A percentile compares a stretch with the other conserved stretches of the same genome.
Evolutionary conservation across 2,329 filamentous ascomycete species (phyloP).

Genomic region (Arthrinium phaeospermum): DNA sequence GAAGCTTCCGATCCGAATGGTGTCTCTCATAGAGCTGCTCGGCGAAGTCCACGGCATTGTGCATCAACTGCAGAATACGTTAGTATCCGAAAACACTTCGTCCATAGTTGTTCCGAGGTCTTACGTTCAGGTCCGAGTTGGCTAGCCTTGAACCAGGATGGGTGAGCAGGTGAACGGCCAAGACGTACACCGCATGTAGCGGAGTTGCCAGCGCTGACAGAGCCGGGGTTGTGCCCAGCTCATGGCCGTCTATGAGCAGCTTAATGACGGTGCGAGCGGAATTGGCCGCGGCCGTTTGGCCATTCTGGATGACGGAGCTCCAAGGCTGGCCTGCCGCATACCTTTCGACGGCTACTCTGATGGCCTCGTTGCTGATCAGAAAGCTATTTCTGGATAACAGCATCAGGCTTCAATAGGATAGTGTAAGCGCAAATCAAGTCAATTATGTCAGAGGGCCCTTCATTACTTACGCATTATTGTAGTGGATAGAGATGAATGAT

Average conservation of each 20-base stretch:
- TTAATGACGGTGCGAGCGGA: slow-evolving; percentile 20
- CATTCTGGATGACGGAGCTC: slow-evolving; percentile 22
- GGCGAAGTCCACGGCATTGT: slow-evolving; percentile 24
- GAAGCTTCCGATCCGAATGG: slow-evolving; percentile 19
- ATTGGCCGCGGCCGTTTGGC: slow-evolving; percentile 20
- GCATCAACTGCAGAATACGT: slow-evolving; percentile 18
- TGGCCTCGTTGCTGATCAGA: slow-evolving; percentile 21
- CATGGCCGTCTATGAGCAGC: slow-evolving; percentile 22
- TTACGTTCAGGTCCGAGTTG: slow-evolving; percentile 23
- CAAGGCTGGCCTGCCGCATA: slow-evolving; percentile 20
- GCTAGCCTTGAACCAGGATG: slow-evolving; percentile 23
- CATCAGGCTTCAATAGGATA: slow-evolving; percentile 4
- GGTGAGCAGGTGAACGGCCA: slow-evolving; percentile 19
- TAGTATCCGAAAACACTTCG: neutral
- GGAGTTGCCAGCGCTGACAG: slow-evolving; percentile 19
- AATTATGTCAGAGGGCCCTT: neutral
- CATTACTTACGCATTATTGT: slow-evolving; percentile 21
- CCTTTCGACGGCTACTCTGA: slow-evolving; percentile 17
- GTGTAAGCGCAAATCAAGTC: neutral
- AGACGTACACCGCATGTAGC: slow-evolving; percentile 22
- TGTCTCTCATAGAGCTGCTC: slow-evolving; percentile 17
- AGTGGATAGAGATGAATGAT: slow-evolving; percentile 24
- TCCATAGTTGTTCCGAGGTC: neutral
- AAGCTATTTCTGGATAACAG: slow-evolving; percentile 23
- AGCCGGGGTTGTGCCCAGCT: slow-evolving; percentile 17